Evolutionary conservation across 2,329 filamentous ascomycete species (phyloP), one percentile per base, ranked within the genome.

Genomic region (Xylariaceae sp.): DNA sequence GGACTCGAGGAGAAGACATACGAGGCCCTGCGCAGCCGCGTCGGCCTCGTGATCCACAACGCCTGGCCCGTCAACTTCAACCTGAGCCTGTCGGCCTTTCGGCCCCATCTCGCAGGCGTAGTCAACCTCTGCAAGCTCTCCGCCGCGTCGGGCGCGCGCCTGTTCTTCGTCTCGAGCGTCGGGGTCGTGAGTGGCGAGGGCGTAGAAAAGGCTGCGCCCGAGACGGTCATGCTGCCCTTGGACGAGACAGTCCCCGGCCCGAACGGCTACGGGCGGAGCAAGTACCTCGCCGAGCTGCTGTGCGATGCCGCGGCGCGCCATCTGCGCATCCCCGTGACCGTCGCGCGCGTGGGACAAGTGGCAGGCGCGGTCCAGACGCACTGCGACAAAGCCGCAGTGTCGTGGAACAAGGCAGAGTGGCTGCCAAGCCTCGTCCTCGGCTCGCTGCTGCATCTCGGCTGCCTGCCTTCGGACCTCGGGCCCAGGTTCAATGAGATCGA

Each of bases 261-360:
- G 1, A 58, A 53, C 13, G 66, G 66, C 3, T 71, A 71, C 40
- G 65, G 65, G 2, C 59, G 56, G 15, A 66, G 65, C 32, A 71
- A 71, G 53, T 57, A 66, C 19, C 52, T 66, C 0, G 55, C 55
- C 13, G 62, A 61, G 23, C 52, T 65, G 0, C 57, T 74, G 11
- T 54, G 73, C 0, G 65, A 69, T 13, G 60, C 61, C 5, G 62
- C 63, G 0, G 50, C 54, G 1, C 46, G 49, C 14, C 46, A 47
- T 0, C 57, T 58, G 2, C 62, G 61, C 15, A 55, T 73, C 2
- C 59, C 62, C 2, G 55, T 59, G 1, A 60, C 61, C 2, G 51
- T 66, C 5, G 57, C 69, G 17, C 64, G 71, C 1, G 61, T 71
- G 1, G 70, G 68, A 0, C 71, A 73, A 51, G 64, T 73, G 34